Conservation (phyloP, 2,329 filamentous ascomycete genomes). For the Geosmithia morbida region DNA sequence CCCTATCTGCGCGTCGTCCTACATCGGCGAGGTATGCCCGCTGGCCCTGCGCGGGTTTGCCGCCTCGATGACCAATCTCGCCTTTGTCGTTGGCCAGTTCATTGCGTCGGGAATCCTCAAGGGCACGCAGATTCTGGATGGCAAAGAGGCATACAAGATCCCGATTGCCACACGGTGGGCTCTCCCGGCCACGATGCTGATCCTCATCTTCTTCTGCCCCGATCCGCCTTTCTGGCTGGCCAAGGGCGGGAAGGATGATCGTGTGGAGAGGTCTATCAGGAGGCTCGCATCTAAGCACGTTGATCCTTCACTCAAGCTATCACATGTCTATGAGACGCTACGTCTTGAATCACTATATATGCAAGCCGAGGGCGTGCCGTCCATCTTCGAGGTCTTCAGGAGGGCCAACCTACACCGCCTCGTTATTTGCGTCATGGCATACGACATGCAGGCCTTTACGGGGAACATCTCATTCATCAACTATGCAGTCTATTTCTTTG, state of each 20-base stretch:
- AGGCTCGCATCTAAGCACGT: not conserved
- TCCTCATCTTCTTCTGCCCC: not conserved
- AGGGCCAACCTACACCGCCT: not conserved
- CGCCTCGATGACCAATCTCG: constrained; percentile 46
- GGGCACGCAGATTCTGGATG: constrained; percentile 11
- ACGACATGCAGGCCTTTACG: not conserved
- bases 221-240: not conserved
- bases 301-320: not conserved
- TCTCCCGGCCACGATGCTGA: not conserved
- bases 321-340: not conserved
- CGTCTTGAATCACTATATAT: not conserved
- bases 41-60: constrained; percentile 40
- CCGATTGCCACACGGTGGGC: not conserved
- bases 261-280: not conserved
- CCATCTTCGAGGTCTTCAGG: not conserved
- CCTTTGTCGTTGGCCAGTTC: constrained; percentile 36
- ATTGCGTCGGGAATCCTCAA: constrained; percentile 21
- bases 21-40: constrained; percentile 47
- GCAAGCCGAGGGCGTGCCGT: not conserved
- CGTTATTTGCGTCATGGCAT: not conserved
- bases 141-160: constrained; percentile 2
- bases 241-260: not conserved
- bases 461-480: not conserved
- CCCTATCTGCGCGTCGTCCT: constrained; percentile 42
- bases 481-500: not conserved